Evolutionary conservation across 345 rosid species (phyloP).

Genomic region (Salix dunnii): DNA sequence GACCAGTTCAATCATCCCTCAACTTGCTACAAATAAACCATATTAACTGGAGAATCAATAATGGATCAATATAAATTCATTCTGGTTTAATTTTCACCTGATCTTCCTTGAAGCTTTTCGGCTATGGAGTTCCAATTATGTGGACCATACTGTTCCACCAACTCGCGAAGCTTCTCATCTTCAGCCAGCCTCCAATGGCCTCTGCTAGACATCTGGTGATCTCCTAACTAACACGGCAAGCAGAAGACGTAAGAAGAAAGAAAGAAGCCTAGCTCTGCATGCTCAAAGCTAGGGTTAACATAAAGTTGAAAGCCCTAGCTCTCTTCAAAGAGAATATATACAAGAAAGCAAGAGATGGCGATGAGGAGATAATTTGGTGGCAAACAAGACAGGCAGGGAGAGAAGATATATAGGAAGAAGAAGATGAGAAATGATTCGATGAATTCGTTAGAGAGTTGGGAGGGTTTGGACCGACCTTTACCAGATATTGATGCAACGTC

Average conservation of each 20-base stretch:
- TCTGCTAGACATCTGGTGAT: conserved; percentile 21
- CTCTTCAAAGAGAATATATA: no score
- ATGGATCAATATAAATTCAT: neutral
- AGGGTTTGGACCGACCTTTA: conserved; percentile 45
- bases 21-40: neutral
- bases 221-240: neutral
- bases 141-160: conserved; percentile 34
- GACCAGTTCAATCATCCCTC: neutral
- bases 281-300: neutral
- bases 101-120: conserved; percentile 33
- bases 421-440: conserved; percentile 6
- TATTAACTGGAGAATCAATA: neutral
- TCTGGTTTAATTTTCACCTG: conserved; percentile 9
- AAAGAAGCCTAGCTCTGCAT: neutral
- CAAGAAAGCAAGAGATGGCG: neutral
- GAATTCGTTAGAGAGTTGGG: conserved; percentile 51
- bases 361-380: neutral
- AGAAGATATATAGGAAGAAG: neutral
- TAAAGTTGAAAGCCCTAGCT: conserved; percentile 8
- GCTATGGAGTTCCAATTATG: conserved; percentile 46
- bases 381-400: neutral
- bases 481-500: conserved; percentile 62
- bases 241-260: neutral
- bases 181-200: conserved; percentile 44
- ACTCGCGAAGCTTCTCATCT: conserved; percentile 33